Conservation (phyloP, 768 basidiomycete genomes). For the Auricularia auricula-judae region DNA sequence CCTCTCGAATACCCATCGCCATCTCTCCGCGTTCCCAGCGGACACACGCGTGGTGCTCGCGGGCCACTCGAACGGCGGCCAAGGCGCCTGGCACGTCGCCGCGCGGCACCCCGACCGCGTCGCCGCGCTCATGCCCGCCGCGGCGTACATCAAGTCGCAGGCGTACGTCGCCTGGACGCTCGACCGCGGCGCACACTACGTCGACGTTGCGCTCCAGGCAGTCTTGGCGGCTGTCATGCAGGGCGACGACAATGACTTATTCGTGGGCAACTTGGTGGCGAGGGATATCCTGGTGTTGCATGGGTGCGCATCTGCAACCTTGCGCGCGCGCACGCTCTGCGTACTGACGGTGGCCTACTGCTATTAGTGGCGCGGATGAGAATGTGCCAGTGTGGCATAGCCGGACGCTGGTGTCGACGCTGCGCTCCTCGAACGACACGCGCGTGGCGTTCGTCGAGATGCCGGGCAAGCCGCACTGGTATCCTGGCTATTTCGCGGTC, state of each 20-base stretch:
- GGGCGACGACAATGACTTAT: constrained; percentile 81
- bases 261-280: constrained; percentile 64
- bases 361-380: constrained; percentile 54
- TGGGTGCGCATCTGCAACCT: constrained; percentile 36
- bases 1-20: constrained; percentile 20
- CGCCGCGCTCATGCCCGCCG: constrained; percentile 54
- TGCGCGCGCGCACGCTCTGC: background rate
- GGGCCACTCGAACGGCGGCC: constrained; percentile 91
- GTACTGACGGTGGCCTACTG: too few relatives aligned
- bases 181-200: constrained; percentile 55
- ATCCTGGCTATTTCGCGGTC: constrained; percentile 45
- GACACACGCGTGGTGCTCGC: constrained; percentile 49
- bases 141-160: constrained; percentile 81
- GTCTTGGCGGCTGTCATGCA: constrained; percentile 66
- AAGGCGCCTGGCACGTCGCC: constrained; percentile 76
- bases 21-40: constrained; percentile 30
- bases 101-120: constrained; percentile 69
- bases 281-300: constrained; percentile 67
- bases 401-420: constrained; percentile 46
- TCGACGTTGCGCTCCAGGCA: constrained; percentile 62
- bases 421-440: constrained; percentile 55
- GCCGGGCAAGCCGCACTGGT: constrained; percentile 58
- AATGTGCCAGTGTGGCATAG: constrained; percentile 87
- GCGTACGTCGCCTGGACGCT: constrained; percentile 63
- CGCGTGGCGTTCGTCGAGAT: constrained; percentile 14